Evolutionary conservation across 139 green algal species (phyloP), one percentile per base, ranked within the genome.

Genomic region (Choricystis sp.): DNA sequence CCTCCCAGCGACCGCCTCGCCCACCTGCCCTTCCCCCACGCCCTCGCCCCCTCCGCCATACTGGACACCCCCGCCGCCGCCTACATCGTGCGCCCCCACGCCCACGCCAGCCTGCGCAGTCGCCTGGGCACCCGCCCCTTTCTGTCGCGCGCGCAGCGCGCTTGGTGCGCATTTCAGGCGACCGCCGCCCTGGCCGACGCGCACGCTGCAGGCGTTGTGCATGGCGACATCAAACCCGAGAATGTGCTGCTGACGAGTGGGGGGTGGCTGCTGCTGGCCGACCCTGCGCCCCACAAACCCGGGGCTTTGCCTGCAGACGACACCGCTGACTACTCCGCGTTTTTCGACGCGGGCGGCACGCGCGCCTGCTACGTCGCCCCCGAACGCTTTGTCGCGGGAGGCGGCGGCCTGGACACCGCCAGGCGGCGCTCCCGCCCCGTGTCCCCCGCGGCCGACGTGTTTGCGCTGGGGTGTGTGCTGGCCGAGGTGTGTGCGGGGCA

Each of bases 241-340:
- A 96, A 98, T 62, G 82, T 89, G 59, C 70, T 96, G 70, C 72
- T 98, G 26, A 96, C 86, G 19, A 97, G 89, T 89, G 80, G 80
- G 68, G 71, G 70, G 66, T 96, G 90, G 91, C 49, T 87, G 1
- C 90, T 87, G 60, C 78, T 98, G 25, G 64, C 80, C 4, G 92
- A 98, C 76, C 96, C 92, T 67, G 86, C 92, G 1, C 83, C 83
- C 48, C 95, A 92, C 74, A 98, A 98, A 69, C 92, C 92, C 20
- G 77, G 74, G 22, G 72, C 77, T 57, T 75, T 98, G 57, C 92
- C 90, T 2, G 86, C 80, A 2, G 91, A 98, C 77, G 96, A 98
- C 74, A 90, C 91, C 9, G 81, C 89, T 23, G 91, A 96, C 74
- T 98, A 95, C 63, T 95, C 86, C 3, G 96, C 94, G 69, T 98